Conservation (phyloP, 2,329 filamentous ascomycete genomes). For the Tetracladium maxilliforme region DNA sequence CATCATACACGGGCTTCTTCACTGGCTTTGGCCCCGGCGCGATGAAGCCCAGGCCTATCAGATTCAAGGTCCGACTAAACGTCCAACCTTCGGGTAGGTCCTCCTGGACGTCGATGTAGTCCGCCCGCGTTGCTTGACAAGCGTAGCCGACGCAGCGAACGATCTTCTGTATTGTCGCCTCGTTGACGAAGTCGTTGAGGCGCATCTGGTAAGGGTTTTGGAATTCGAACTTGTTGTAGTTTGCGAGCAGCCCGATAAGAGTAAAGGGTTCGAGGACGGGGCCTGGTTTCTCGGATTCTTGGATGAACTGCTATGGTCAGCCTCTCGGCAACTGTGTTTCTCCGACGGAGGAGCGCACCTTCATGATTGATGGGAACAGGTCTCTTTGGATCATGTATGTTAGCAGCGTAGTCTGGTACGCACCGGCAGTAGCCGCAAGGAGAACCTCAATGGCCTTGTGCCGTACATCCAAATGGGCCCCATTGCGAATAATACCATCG, state of each 20-base stretch:
- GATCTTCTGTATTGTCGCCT: slow-evolving; percentile 70
- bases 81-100: slow-evolving; percentile 87
- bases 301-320: slow-evolving; percentile 46
- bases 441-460: slow-evolving; percentile 70
- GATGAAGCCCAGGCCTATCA: slow-evolving; percentile 71
- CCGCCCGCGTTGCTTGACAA: slow-evolving; percentile 51
- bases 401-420: slow-evolving; percentile 85
- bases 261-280: slow-evolving; percentile 62
- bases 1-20: slow-evolving; percentile 47
- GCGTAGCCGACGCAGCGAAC: slow-evolving; percentile 61
- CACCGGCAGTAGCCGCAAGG: slow-evolving; percentile 76
- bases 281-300: slow-evolving; percentile 55
- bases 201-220: slow-evolving; percentile 91
- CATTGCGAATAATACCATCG: slow-evolving; percentile 70
- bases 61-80: slow-evolving; percentile 62
- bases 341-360: slow-evolving; percentile 36
- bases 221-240: slow-evolving; percentile 99
- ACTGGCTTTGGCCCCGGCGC: slow-evolving; percentile 51
- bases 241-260: slow-evolving; percentile 74
- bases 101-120: slow-evolving; percentile 77
- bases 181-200: slow-evolving; percentile 91
- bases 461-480: slow-evolving; percentile 53
- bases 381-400: slow-evolving; percentile 94
- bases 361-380: slow-evolving; percentile 88
- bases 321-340: slow-evolving; percentile 1